phyloP scores from a whole-genome alignment of 139 green algal genomes.

The Haematococcus sp. region DNA sequence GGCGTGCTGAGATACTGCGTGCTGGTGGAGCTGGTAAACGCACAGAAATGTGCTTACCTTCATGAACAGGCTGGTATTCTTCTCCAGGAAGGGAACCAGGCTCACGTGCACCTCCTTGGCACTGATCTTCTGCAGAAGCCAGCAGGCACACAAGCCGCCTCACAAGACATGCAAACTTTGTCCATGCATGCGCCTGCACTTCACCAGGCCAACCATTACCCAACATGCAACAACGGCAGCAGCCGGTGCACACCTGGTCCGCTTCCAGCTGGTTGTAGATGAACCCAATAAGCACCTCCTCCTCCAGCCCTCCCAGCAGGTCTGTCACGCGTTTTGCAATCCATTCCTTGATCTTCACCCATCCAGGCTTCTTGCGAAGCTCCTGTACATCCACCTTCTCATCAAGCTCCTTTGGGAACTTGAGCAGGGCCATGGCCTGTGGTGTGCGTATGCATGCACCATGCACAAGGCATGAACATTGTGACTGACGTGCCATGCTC shows the following conservation, averaged over 20 bases:
- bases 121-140: slow-evolving; percentile 52
- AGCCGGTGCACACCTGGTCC: slow-evolving; percentile 40
- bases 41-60: slow-evolving; percentile 43
- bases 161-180: neutral
- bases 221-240: too few species aligned
- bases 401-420: slow-evolving; percentile 79
- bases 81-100: slow-evolving; percentile 86
- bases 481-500: neutral
- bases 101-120: slow-evolving; percentile 79
- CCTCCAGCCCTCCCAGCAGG: slow-evolving; percentile 87
- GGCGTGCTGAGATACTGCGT: neutral
- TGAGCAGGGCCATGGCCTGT: slow-evolving; percentile 71
- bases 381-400: slow-evolving; percentile 53
- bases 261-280: slow-evolving; percentile 88
- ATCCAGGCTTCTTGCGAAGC: slow-evolving; percentile 23
- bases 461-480: neutral
- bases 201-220: too few species aligned
- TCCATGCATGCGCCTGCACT: too few species aligned
- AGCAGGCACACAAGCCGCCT: neutral
- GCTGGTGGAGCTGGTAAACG: too few species aligned
- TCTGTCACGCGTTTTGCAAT: slow-evolving; percentile 90
- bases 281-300: slow-evolving; percentile 93
- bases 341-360: slow-evolving; percentile 86
- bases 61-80: slow-evolving; percentile 88
- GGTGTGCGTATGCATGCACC: slow-evolving; percentile 63